phyloP scores from a whole-genome alignment of 1,284 basidiomycete species.

The Ceratobasidium sp. region DNA sequence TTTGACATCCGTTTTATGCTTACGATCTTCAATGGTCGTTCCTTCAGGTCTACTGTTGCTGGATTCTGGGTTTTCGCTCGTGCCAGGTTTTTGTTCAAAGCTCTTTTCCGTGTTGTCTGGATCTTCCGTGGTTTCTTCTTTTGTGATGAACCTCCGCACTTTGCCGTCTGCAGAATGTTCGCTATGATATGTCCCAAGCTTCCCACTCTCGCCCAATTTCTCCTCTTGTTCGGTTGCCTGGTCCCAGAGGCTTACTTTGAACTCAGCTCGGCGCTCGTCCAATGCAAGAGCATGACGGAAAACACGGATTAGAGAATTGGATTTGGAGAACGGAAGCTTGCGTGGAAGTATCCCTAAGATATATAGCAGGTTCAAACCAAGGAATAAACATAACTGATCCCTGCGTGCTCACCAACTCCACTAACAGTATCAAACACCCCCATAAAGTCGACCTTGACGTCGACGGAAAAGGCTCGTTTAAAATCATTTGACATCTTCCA shows the following conservation, averaged over 20 bases:
- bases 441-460: slow-evolving; percentile 43
- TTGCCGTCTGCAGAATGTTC: neutral
- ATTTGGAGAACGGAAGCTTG: slow-evolving; percentile 68
- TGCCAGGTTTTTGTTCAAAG: neutral
- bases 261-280: slow-evolving; percentile 72
- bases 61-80: neutral
- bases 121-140: neutral
- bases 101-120: neutral
- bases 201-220: neutral
- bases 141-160: neutral
- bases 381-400: too few relatives aligned
- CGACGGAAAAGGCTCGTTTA: slow-evolving; percentile 47
- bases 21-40: neutral
- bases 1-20: neutral
- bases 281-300: slow-evolving; percentile 75
- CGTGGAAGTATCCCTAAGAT: slow-evolving; percentile 68
- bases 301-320: slow-evolving; percentile 64
- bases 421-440: slow-evolving; percentile 49
- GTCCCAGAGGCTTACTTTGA: slow-evolving; percentile 61
- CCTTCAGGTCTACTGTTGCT: neutral
- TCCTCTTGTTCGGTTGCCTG: neutral
- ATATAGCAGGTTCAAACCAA: neutral
- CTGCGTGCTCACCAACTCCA: slow-evolving; percentile 44
- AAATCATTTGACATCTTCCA: slow-evolving; percentile 43
- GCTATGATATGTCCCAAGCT: neutral